A percentile compares a stretch with the other conserved stretches of the same genome.
Conservation (phyloP, 805 yeast genomes). For the Ogataea ramenticola region DNA sequence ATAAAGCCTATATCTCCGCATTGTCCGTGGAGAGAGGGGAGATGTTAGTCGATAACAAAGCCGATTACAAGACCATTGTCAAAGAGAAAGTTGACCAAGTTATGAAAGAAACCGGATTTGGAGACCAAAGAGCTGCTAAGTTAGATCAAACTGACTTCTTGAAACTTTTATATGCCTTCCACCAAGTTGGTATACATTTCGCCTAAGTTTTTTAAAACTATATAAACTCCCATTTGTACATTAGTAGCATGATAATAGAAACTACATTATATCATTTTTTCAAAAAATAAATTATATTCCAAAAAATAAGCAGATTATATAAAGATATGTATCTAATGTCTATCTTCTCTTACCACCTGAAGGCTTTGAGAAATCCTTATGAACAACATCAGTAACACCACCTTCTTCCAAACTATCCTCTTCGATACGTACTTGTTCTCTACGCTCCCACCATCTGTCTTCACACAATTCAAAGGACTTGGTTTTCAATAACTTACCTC, state of each 20-base stretch:
- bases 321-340: background rate
- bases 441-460: slow-evolving; percentile 97
- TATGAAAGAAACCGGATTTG: slow-evolving; percentile 67
- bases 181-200: slow-evolving; percentile 94
- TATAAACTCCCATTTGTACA: background rate
- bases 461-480: slow-evolving; percentile 87
- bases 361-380: slow-evolving; percentile 49
- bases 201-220: slow-evolving; percentile 38
- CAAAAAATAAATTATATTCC: background rate
- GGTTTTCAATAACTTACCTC: slow-evolving; percentile 85
- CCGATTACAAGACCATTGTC: slow-evolving; percentile 41
- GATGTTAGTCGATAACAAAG: slow-evolving; percentile 35
- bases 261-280: background rate
- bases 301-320: too few species aligned
- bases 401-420: slow-evolving; percentile 92
- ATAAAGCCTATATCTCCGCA: slow-evolving; percentile 62
- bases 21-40: slow-evolving; percentile 39
- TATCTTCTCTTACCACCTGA: slow-evolving; percentile 44
- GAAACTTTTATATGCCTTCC: slow-evolving; percentile 81
- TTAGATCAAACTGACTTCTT: slow-evolving; percentile 94
- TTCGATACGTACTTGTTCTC: slow-evolving; percentile 81
- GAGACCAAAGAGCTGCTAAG: slow-evolving; percentile 86
- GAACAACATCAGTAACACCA: slow-evolving; percentile 84
- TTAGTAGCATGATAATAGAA: slow-evolving; percentile 1
- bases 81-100: slow-evolving; percentile 69